Evolutionary conservation across 441 rosid genomes (phyloP).

Genomic region (Pelargonium australe): DNA sequence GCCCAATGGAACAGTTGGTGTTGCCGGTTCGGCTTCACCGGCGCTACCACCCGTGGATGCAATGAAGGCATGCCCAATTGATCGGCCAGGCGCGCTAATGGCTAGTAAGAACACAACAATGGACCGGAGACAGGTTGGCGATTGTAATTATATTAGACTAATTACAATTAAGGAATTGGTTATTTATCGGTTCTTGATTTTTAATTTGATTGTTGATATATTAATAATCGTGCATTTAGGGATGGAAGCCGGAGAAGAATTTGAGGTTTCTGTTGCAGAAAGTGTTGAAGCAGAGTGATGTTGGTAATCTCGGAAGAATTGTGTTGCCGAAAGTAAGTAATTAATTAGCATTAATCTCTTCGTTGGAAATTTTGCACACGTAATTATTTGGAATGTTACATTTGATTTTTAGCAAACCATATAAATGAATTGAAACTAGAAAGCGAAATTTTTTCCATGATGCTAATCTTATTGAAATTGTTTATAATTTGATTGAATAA

Average conservation of each 20-base stretch:
- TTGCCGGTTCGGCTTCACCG: neutral
- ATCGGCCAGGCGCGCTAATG: too few species aligned
- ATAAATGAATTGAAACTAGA: too few species aligned
- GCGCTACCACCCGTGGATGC: conserved; percentile 21
- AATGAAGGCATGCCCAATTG: neutral
- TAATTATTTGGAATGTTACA: too few species aligned
- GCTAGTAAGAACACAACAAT: neutral
- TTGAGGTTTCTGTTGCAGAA: conserved; percentile 88
- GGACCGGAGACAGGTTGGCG: conserved; percentile 26
- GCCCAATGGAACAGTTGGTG: conserved; percentile 31
- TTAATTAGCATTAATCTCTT: too few species aligned
- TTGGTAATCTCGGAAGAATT: conserved; percentile 87
- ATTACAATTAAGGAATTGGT: too few species aligned
- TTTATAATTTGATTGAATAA: neutral
- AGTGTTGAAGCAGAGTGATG: conserved; percentile 96
- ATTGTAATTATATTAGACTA: too few species aligned
- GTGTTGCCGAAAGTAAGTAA: conserved; percentile 72
- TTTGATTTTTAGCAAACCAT: too few species aligned
- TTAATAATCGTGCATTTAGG: conserved; percentile 24
- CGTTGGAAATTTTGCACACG: too few species aligned
- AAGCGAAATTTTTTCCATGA: too few species aligned
- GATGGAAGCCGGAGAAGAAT: conserved; percentile 76
- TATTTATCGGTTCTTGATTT: too few species aligned
- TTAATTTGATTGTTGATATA: too few species aligned
- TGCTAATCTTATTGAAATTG: neutral